Evolutionary conservation across 1,139 yeast genomes (phyloP), one percentile per base, ranked within the genome.

Genomic region (Suhomyces maxii): DNA sequence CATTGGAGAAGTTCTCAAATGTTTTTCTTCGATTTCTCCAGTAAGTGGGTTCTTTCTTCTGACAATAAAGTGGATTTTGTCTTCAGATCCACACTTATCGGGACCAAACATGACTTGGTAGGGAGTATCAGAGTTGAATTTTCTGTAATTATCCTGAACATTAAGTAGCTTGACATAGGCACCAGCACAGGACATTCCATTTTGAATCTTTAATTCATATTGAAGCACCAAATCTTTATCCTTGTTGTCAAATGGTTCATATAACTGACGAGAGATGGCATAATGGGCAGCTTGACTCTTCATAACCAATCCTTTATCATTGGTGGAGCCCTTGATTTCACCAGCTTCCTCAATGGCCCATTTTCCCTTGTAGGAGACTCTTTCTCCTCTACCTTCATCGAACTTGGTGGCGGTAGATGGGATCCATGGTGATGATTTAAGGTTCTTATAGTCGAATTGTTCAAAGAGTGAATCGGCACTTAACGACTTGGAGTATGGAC

Each of bases 101-200:
- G 98, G 98, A 26, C 97, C 98, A 73, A 91, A 91, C 95, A 90
- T 86, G 53, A 91, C 67, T 62, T 86, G 89, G 68, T 85, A 89
- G 1, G 91, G 87, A 7, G 95, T 77, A 23, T 76, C 80, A 51
- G 80, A 77, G 55, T 70, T 73, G 66, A 86, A 83, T 57, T 72
- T 76, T 6, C 48, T 51, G 33, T 63, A 61, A 51, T 71, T 69
- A 9, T 66, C 68, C 4, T 70, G 79, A 8, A 70, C 70, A 34
- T 82, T 73, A 46, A 90, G 70, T 41, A 90, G 71, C 69, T 90
- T 90, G 56, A 90, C 67, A 67, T 90, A 90, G 1, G 95, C 90
- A 43, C 97, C 97, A 41, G 96, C 95, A 68, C 98, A 90, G 37
- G 74, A 75, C 50, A 89, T 70, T 3, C 87, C 89, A 39, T 82